Conservation (phyloP, 257 asterid species). For the Cynanchum wilfordii region DNA sequence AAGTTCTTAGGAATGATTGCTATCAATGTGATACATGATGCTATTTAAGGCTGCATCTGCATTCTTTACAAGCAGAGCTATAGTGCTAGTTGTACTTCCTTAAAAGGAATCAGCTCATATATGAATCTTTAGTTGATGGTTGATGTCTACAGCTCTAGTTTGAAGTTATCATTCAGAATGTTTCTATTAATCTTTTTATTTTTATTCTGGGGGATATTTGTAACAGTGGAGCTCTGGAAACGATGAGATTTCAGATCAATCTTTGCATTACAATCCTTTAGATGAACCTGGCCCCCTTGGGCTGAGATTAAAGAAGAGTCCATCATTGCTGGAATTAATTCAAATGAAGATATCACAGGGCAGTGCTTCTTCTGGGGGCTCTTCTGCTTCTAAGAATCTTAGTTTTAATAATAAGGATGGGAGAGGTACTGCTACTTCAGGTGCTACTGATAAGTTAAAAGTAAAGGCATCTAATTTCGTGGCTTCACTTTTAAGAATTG, state of each 20-base stretch:
- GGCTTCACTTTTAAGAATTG: constrained; percentile 61
- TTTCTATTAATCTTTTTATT: not conserved
- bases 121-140: not conserved
- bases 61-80: not conserved
- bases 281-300: constrained; percentile 84
- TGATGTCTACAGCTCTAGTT: not conserved
- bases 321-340: constrained; percentile 67
- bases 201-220: not conserved
- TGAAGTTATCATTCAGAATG: not conserved
- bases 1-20: not conserved
- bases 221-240: constrained; percentile 34
- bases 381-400: constrained; percentile 22
- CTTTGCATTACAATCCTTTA: constrained; percentile 48
- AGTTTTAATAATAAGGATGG: constrained; percentile 29
- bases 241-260: constrained; percentile 27
- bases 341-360: constrained; percentile 55
- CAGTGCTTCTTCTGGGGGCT: constrained; percentile 16
- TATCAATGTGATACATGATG: not conserved
- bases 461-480: constrained; percentile 83
- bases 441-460: constrained; percentile 60
- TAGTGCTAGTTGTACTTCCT: too few relatives aligned
- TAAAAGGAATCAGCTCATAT: not conserved
- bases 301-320: constrained; percentile 61
- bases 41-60: not conserved
- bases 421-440: constrained; percentile 31